Evolutionary conservation across 2,329 filamentous ascomycete genomes (phyloP).

Genomic region (Penicillium frequentans): DNA sequence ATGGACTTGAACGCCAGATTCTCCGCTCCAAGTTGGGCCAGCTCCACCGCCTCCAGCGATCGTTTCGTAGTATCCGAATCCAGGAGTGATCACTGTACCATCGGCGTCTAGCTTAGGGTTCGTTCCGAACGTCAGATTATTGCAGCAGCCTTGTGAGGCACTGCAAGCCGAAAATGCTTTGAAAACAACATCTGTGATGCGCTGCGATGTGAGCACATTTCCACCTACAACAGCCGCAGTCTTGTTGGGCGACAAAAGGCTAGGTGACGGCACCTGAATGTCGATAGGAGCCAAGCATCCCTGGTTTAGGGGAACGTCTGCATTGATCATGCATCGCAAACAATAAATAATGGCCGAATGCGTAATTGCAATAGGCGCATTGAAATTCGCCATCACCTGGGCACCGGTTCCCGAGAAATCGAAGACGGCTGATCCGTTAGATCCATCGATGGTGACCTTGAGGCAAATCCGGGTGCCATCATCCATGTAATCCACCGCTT

Average conservation of each 20-base stretch:
- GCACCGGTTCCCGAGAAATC: conserved; percentile 77
- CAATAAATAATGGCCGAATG: conserved; percentile 86
- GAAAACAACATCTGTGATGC: conserved; percentile 80
- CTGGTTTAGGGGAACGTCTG: conserved; percentile 84
- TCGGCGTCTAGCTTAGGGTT: conserved; percentile 67
- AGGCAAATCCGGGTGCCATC: conserved; percentile 77
- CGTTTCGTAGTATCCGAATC: conserved; percentile 87
- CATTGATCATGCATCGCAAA: conserved; percentile 73
- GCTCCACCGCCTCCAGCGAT: conserved; percentile 80
- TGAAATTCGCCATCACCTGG: conserved; percentile 77
- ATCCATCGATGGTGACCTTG: conserved; percentile 70
- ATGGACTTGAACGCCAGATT: conserved; percentile 75
- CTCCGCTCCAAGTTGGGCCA: conserved; percentile 72
- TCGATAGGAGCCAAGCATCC: conserved; percentile 76
- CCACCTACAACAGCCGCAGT: conserved; percentile 80
- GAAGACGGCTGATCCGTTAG: conserved; percentile 74
- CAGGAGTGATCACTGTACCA: conserved; percentile 57
- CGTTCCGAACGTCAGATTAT: conserved; percentile 77
- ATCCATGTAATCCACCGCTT: conserved; percentile 81
- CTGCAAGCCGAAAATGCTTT: conserved; percentile 78
- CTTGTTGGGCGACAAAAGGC: conserved; percentile 72
- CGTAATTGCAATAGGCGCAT: conserved; percentile 78
- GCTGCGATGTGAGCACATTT: conserved; percentile 76
- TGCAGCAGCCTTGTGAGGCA: conserved; percentile 76
- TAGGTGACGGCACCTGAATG: conserved; percentile 67